phyloP scores from a whole-genome alignment of 2,329 filamentous ascomycete species.

The Intubia oerlemansii region DNA sequence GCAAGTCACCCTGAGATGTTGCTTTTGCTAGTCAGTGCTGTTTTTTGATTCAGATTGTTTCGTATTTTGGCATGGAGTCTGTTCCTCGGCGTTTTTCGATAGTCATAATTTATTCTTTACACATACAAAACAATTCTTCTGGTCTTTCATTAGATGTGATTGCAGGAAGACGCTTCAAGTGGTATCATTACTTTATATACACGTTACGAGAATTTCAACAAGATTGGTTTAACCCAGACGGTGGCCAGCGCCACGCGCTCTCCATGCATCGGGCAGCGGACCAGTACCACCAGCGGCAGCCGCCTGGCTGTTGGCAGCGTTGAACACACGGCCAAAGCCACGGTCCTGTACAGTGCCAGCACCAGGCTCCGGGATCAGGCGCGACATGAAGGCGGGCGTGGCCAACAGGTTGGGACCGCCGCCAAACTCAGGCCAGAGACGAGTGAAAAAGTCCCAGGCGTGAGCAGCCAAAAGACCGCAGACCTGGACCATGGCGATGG shows the following conservation, averaged over 20 bases:
- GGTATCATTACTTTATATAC: no score
- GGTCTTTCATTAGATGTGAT: no score
- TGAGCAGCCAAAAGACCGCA: slow-evolving; percentile 78
- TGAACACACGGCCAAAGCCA: slow-evolving; percentile 40
- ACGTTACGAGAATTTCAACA: no score
- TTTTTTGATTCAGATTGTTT: no score
- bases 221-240: slow-evolving; percentile 33
- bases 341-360: slow-evolving; percentile 23
- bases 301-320: slow-evolving; percentile 13
- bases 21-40: no score
- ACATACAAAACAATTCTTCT: no score
- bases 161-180: no score
- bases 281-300: slow-evolving; percentile 22
- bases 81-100: no score
- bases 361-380: slow-evolving; percentile 33
- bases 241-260: slow-evolving; percentile 36
- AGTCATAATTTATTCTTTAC: no score
- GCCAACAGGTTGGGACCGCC: slow-evolving; percentile 57
- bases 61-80: no score
- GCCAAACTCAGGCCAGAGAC: slow-evolving; percentile 75
- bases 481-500: slow-evolving; percentile 37
- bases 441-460: slow-evolving; percentile 71
- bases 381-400: slow-evolving; percentile 52
- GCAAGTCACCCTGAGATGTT: no score
- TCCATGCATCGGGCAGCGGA: slow-evolving; percentile 42